These are phyloP conservation scores for Phytopythium cucurbitacearum DNA, from an alignment of 352 stramenopile species.

Conservation along the genomic window DNA sequence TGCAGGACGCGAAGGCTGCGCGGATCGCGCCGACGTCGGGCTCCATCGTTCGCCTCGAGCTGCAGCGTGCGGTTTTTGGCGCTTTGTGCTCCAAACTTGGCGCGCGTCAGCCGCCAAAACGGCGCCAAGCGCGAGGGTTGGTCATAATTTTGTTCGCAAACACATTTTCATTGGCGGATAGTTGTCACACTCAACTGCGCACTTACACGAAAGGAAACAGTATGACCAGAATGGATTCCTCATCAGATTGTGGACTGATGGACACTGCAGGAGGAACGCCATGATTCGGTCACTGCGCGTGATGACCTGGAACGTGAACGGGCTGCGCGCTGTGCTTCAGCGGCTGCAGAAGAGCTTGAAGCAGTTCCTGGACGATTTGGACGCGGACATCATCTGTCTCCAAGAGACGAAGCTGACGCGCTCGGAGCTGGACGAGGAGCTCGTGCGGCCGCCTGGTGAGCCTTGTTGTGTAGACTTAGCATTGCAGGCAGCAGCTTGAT, in stretches of 20 bases:
- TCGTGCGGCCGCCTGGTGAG: constrained; percentile 56
- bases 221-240: no score
- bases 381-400: constrained; percentile 76
- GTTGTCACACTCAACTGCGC: no score
- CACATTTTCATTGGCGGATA: no score
- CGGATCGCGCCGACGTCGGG: constrained; percentile 54
- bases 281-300: constrained; percentile 32
- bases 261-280: no score
- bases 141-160: no score
- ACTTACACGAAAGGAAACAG: no score
- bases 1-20: constrained; percentile 65
- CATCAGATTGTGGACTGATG: no score
- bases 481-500: background rate
- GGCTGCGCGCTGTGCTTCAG: constrained; percentile 70
- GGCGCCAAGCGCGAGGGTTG: background rate
- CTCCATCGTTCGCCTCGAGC: constrained; percentile 25
- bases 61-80: background rate
- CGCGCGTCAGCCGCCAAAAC: constrained; percentile 11
- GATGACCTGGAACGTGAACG: constrained; percentile 88
- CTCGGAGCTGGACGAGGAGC: constrained; percentile 72
- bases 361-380: constrained; percentile 48
- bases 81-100: background rate
- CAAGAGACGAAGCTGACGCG: constrained; percentile 87
- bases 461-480: background rate
- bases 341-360: constrained; percentile 41